Conservation (phyloP, 495 filamentous ascomycete species). For the Oidiodendron maius region DNA sequence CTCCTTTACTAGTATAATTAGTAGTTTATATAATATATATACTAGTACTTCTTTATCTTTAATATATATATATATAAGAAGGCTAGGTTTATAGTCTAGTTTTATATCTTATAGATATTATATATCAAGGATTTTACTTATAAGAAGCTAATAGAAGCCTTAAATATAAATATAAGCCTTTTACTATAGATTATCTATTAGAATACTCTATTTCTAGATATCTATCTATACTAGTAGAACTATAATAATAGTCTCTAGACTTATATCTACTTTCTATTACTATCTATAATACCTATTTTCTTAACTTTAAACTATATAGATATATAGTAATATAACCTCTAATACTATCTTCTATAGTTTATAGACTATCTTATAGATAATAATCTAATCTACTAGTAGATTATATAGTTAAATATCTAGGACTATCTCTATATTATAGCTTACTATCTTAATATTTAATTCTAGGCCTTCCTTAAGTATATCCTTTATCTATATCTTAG, state of each 20-base stretch:
- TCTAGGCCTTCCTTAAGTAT: slow-evolving; percentile 2
- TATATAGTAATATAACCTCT: not conserved
- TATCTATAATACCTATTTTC: no score
- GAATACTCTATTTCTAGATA: not conserved
- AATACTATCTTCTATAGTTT: not conserved
- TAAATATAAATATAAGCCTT: not conserved
- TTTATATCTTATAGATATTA: not conserved
- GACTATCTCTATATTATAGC: not conserved
- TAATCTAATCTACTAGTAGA: not conserved
- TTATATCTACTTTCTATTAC: not conserved
- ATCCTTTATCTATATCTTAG: not conserved
- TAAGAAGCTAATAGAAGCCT: not conserved
- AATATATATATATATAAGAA: not conserved
- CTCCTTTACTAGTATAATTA: not conserved
- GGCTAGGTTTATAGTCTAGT: not conserved
- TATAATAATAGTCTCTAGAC: not conserved
- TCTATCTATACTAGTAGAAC: not conserved
- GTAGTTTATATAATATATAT: not conserved
- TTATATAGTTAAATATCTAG: slow-evolving; percentile 1
- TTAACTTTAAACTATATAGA: not conserved
- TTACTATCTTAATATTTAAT: slow-evolving; percentile 2
- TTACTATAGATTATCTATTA: not conserved
- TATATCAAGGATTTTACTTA: not conserved
- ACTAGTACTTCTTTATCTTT: not conserved
- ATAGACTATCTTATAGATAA: not conserved